Evolutionary conservation across 2,329 filamentous ascomycete genomes (phyloP).

Genomic region (Botrytis sinoallii): DNA sequence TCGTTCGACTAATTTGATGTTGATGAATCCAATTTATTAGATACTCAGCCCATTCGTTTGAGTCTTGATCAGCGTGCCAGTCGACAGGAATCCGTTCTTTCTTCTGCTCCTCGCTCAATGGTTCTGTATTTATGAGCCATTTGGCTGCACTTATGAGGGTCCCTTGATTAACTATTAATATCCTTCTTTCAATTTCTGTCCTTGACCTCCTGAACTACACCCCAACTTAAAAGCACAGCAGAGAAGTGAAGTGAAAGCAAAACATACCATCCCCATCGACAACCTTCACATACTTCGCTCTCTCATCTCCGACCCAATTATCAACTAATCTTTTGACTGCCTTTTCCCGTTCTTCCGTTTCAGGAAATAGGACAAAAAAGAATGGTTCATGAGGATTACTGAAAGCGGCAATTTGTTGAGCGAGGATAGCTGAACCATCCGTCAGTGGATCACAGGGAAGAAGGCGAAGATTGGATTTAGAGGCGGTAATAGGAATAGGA

Average conservation of each 20-base stretch:
- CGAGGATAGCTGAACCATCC: slow-evolving; percentile 24
- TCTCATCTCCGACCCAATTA: slow-evolving; percentile 23
- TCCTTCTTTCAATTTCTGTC: too few relatives aligned
- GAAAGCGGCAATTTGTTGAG: slow-evolving; percentile 22
- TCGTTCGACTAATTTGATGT: slow-evolving; percentile 18
- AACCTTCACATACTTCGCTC: slow-evolving; percentile 26
- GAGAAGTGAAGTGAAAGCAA: not conserved
- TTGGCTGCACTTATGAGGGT: slow-evolving; percentile 15
- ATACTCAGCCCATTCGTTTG: slow-evolving; percentile 25
- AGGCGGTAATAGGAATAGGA: not conserved
- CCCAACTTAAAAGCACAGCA: not conserved
- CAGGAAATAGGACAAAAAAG: slow-evolving; percentile 24
- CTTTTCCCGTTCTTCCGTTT: slow-evolving; percentile 20
- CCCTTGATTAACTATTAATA: not conserved
- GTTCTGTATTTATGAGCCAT: slow-evolving; percentile 6
- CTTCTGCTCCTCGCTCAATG: slow-evolving; percentile 22
- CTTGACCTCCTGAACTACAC: too few relatives aligned
- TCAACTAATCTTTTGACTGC: slow-evolving; percentile 24
- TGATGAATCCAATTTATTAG: slow-evolving; percentile 22
- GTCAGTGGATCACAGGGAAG: slow-evolving; percentile 3
- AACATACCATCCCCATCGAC: slow-evolving; percentile 23
- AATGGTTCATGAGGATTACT: slow-evolving; percentile 22
- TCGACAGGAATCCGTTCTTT: slow-evolving; percentile 22
- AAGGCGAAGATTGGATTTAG: not conserved
- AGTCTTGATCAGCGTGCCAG: slow-evolving; percentile 25